Conservation (phyloP, 352 stramenopile species). For the Globisporangium alternatum region DNA sequence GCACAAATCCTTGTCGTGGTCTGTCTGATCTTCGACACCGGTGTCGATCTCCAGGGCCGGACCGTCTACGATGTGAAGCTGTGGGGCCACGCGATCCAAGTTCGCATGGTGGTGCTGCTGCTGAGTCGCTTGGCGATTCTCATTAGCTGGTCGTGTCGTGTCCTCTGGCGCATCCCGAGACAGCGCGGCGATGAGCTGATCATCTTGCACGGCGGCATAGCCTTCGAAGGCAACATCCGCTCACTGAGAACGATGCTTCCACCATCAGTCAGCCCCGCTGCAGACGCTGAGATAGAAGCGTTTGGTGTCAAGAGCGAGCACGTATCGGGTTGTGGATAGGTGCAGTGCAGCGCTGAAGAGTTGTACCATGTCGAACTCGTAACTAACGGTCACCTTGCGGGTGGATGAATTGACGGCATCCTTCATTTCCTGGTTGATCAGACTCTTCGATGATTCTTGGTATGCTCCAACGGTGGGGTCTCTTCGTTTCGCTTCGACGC, state of each 20-base stretch:
- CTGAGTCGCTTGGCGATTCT: constrained; percentile 13
- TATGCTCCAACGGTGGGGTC: too few relatives aligned
- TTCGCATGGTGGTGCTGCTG: constrained; percentile 10
- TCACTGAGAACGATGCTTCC: neutral
- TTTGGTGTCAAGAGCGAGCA: neutral
- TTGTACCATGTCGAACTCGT: neutral
- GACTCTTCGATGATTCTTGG: too few relatives aligned
- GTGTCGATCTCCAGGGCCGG: neutral
- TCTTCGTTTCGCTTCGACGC: neutral
- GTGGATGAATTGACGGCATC: too few relatives aligned
- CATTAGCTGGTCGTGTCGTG: constrained; percentile 12
- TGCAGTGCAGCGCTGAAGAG: too few relatives aligned
- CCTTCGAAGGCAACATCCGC: constrained; percentile 5
- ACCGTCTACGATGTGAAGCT: constrained; percentile 3
- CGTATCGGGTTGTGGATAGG: neutral
- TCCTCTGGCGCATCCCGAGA: constrained; percentile 8
- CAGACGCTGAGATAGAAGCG: neutral
- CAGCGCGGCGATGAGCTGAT: constrained; percentile 13
- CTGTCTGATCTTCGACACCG: constrained; percentile 7
- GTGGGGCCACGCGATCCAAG: neutral
- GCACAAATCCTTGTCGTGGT: neutral
- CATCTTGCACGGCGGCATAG: constrained; percentile 13
- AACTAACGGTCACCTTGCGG: neutral
- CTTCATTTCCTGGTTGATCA: too few relatives aligned
- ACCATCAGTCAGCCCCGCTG: neutral